A percentile compares a stretch with the other conserved stretches of the same genome.
Evolutionary conservation across 805 yeast species (phyloP).

Genomic region (Jamesozyma jinghongensis): DNA sequence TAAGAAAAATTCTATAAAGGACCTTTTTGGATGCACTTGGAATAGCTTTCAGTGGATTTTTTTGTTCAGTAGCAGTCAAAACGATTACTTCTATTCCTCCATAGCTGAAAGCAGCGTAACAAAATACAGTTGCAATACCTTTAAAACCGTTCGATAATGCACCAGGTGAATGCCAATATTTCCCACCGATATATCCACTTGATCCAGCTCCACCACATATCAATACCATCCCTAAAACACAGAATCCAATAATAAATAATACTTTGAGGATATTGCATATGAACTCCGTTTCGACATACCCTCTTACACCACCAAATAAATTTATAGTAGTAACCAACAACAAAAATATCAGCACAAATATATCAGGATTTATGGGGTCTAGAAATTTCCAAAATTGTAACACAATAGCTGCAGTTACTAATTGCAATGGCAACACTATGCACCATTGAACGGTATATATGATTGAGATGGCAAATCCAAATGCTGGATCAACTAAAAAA

Average conservation of each 20-base stretch:
- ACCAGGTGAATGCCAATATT: conserved; percentile 45
- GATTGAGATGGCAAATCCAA: conserved; percentile 58
- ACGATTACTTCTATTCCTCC: conserved; percentile 64
- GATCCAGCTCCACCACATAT: conserved; percentile 40
- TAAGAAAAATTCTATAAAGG: conserved; percentile 46
- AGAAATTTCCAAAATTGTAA: conserved; percentile 37
- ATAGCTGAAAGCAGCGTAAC: conserved; percentile 65
- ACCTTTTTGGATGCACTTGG: conserved; percentile 54
- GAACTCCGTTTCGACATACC: conserved; percentile 49
- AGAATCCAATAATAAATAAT: conserved; percentile 38
- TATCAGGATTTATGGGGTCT: conserved; percentile 17
- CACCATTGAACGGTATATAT: conserved; percentile 49
- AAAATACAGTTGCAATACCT: conserved; percentile 55
- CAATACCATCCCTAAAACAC: conserved; percentile 41
- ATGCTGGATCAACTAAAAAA: conserved; percentile 45
- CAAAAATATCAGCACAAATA: conserved; percentile 22
- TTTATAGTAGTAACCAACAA: conserved; percentile 37
- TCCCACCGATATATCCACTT: conserved; percentile 32
- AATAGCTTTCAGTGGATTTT: conserved; percentile 41
- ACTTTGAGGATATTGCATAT: conserved; percentile 37
- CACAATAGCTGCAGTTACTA: conserved; percentile 47
- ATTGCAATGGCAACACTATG: conserved; percentile 44
- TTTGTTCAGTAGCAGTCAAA: conserved; percentile 63
- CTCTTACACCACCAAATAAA: conserved; percentile 43
- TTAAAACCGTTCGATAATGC: conserved; percentile 47